Percentiles rank a stretch among this genome's conserved stretches.
phyloP scores from a whole-genome alignment of 78 protist species.

The Trichosphaerium sp. region DNA sequence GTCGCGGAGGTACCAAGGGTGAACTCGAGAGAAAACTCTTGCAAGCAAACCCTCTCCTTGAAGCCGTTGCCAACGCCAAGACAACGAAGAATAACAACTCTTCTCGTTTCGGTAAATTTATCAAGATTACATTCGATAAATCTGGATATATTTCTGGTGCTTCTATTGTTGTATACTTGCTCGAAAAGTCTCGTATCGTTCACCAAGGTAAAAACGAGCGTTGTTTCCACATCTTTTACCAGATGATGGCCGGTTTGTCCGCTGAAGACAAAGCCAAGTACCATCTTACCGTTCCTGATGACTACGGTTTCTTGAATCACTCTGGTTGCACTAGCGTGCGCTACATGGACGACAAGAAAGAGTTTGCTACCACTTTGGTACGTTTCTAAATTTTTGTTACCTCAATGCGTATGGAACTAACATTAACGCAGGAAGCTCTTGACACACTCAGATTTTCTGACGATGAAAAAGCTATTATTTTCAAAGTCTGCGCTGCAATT shows the following conservation, averaged over 20 bases:
- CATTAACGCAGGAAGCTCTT: conserved; percentile 42
- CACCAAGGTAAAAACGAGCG: conserved; percentile 79
- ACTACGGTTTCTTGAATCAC: not conserved
- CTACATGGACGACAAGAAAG: no score
- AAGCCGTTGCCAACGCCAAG: conserved; percentile 90
- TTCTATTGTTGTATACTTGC: conserved; percentile 72
- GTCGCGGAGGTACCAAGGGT: conserved; percentile 45
- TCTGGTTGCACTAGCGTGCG: no score
- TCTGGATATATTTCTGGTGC: conserved; percentile 84
- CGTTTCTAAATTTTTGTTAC: not conserved
- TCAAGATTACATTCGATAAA: conserved; percentile 81
- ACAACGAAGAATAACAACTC: conserved; percentile 83
- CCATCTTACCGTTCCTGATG: not conserved
- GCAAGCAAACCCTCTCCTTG: conserved; percentile 59
- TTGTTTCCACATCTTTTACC: conserved; percentile 94
- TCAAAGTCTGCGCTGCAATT: conserved; percentile 55
- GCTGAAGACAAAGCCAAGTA: conserved; percentile 13
- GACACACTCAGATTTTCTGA: conserved; percentile 42
- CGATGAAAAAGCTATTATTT: conserved; percentile 45
- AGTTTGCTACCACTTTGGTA: no score
- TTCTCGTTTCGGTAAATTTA: conserved; percentile 73
- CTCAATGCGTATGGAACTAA: not conserved
- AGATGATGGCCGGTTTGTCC: conserved; percentile 66
- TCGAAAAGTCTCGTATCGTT: conserved; percentile 86
- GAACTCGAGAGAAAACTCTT: conserved; percentile 68